These are phyloP conservation scores for Chloranthus sessilifolius DNA, from an alignment of 164 flowering plant genomes.

Conservation along the genomic window DNA sequence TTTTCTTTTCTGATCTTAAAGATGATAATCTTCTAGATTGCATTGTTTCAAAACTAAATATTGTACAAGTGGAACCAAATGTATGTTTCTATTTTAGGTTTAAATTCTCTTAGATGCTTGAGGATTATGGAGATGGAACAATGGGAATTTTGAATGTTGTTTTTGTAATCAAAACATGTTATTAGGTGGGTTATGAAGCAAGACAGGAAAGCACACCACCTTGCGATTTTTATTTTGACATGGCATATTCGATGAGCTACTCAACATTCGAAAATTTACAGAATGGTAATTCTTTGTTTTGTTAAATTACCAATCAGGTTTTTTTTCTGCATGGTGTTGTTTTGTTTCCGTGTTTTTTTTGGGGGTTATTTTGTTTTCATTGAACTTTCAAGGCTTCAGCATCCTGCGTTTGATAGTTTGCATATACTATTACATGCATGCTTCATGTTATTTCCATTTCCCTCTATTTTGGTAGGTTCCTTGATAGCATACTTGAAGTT, in stretches of 20 bases:
- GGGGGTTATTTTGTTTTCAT: too few species aligned
- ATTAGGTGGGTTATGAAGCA: conserved; percentile 35
- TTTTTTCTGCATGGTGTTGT: not conserved
- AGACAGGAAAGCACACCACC: conserved; percentile 19
- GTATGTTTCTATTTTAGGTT: conserved; percentile 24
- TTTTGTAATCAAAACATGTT: too few species aligned
- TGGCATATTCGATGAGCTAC: conserved; percentile 35
- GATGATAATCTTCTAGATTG: conserved; percentile 65
- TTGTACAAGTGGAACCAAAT: conserved; percentile 25
- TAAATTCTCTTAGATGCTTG: too few species aligned
- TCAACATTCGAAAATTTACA: conserved; percentile 34
- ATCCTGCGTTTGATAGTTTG: too few species aligned
- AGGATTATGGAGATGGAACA: too few species aligned
- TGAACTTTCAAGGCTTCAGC: too few species aligned
- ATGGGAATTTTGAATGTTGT: too few species aligned
- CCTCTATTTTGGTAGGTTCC: too few species aligned
- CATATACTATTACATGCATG: too few species aligned
- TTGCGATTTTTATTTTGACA: conserved; percentile 59
- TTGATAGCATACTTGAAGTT: too few species aligned
- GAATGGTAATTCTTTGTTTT: conserved; percentile 19
- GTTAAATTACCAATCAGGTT: not conserved
- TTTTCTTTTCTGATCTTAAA: conserved; percentile 55
- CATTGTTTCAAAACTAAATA: conserved; percentile 40
- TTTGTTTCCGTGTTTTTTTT: not conserved
- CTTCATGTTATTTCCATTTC: too few species aligned